phyloP scores from a whole-genome alignment of 2,329 filamentous ascomycete genomes.

The Sclerotiophoma versabilis region DNA sequence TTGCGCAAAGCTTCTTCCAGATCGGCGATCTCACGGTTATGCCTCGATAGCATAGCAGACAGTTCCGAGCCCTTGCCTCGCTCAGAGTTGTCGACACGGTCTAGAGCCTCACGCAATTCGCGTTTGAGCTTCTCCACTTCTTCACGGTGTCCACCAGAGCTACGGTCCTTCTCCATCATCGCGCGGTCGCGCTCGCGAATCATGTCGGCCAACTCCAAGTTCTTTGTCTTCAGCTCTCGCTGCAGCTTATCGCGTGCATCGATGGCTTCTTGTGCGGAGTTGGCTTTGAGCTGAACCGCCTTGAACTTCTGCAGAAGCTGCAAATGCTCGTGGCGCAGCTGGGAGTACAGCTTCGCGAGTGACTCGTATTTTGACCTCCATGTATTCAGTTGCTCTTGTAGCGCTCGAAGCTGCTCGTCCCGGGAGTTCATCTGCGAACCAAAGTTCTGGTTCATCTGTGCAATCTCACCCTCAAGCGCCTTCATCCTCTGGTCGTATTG shows the following conservation, averaged over 20 bases:
- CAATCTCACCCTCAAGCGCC: constrained; percentile 85
- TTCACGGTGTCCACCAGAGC: constrained; percentile 86
- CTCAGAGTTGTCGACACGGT: constrained; percentile 90
- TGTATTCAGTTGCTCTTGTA: constrained; percentile 97
- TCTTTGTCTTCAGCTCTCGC: constrained; percentile 98
- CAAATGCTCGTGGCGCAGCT: constrained; percentile 91
- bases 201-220: constrained; percentile 98
- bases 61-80: constrained; percentile 93
- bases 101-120: constrained; percentile 88
- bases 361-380: constrained; percentile 98
- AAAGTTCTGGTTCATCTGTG: constrained; percentile 81
- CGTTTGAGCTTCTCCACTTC: constrained; percentile 94
- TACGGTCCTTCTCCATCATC: constrained; percentile 88
- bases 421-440: constrained; percentile 86
- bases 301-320: constrained; percentile 97
- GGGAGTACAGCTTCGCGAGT: constrained; percentile 94
- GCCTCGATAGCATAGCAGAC: constrained; percentile 91
- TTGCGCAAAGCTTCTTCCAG: constrained; percentile 88
- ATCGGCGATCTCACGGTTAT: constrained; percentile 96
- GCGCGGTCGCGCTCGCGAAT: constrained; percentile 95
- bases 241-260: constrained; percentile 94
- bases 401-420: constrained; percentile 89
- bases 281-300: constrained; percentile 91
- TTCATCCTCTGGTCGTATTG: constrained; percentile 96
- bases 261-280: constrained; percentile 95